These are phyloP conservation scores for Lepidopterella palustris DNA, from an alignment of 495 filamentous ascomycete species.

Conservation along the genomic window DNA sequence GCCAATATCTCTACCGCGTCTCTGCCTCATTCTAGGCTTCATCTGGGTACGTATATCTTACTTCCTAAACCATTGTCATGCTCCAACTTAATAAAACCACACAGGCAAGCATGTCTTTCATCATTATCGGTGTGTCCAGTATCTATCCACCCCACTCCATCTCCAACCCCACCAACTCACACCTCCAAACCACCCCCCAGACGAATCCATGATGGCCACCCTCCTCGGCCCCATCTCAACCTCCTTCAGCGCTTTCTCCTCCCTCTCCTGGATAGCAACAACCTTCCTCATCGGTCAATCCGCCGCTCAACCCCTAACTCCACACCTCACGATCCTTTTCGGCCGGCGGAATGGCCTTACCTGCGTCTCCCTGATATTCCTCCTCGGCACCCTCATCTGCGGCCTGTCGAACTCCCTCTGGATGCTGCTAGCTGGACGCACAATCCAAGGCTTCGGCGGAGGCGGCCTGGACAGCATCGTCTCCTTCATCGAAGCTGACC, in stretches of 20 bases:
- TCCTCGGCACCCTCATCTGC: conserved; percentile 24
- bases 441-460: conserved; percentile 37
- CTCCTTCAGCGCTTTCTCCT: background rate
- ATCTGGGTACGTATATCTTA: too few relatives aligned
- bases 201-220: conserved; percentile 13
- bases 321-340: conserved; percentile 12
- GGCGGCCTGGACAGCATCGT: conserved; percentile 35
- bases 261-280: background rate
- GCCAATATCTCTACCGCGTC: background rate
- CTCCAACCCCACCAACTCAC: too few relatives aligned
- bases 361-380: conserved; percentile 16
- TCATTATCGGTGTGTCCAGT: background rate
- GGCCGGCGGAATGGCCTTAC: conserved; percentile 15
- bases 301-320: background rate
- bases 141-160: too few relatives aligned
- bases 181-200: background rate
- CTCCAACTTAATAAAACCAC: too few relatives aligned
- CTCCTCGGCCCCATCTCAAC: conserved; percentile 2
- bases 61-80: too few relatives aligned
- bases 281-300: conserved; percentile 8
- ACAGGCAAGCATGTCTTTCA: background rate
- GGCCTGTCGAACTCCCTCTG: conserved; percentile 14
- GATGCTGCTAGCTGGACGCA: conserved; percentile 33
- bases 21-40: background rate
- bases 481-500: conserved; percentile 37